A percentile compares a stretch with the other conserved stretches of the same genome.
phyloP scores from a whole-genome alignment of 2,329 filamentous ascomycete species.

The Rosellinia necatrix region DNA sequence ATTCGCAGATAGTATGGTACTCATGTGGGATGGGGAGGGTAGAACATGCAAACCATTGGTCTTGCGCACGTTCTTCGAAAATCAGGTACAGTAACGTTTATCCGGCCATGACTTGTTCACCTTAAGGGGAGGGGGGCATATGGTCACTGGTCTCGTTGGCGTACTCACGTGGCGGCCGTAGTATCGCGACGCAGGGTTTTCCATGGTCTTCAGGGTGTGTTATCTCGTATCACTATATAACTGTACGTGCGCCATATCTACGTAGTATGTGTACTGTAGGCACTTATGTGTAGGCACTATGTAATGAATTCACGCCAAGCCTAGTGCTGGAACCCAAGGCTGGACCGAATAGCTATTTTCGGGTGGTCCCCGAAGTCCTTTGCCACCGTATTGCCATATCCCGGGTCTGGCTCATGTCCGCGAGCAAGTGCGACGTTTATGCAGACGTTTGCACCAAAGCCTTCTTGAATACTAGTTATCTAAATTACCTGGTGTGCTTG shows the following conservation, averaged over 20 bases:
- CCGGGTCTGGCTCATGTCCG: background rate
- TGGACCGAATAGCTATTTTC: constrained; percentile 32
- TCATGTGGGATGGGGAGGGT: constrained; percentile 11
- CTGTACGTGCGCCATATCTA: background rate
- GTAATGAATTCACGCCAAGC: constrained; percentile 12
- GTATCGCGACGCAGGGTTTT: too few species aligned
- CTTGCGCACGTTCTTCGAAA: background rate
- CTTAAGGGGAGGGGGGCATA: too few species aligned
- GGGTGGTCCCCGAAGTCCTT: constrained; percentile 35
- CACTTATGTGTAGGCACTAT: background rate
- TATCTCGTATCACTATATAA: background rate
- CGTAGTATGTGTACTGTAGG: too few species aligned
- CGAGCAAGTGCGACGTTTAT: constrained; percentile 4
- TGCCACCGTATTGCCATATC: constrained; percentile 14
- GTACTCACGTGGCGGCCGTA: too few species aligned
- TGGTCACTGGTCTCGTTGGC: too few species aligned
- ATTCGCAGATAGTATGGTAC: background rate
- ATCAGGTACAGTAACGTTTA: too few species aligned
- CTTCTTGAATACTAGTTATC: too few species aligned
- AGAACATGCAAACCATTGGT: background rate
- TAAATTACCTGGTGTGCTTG: too few species aligned
- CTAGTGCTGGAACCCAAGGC: constrained; percentile 20
- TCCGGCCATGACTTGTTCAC: too few species aligned
- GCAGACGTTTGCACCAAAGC: constrained; percentile 1
- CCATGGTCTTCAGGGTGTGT: background rate